A percentile compares a stretch with the other conserved stretches of the same genome.
Conservation (phyloP, 1,284 basidiomycete genomes). For the Puccinia polysora region DNA sequence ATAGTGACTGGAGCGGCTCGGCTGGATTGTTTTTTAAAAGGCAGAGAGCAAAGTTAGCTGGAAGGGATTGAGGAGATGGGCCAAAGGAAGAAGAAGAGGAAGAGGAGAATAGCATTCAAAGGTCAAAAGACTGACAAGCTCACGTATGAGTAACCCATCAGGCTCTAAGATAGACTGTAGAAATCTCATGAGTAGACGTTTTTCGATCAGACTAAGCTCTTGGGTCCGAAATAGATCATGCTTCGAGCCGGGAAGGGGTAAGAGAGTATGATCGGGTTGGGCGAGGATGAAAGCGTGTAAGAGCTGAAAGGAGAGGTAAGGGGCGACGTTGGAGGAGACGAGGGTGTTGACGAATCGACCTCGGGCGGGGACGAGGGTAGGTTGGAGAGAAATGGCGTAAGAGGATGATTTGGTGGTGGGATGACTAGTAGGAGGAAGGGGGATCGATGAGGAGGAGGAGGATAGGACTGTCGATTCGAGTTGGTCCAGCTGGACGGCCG, state of each 20-base stretch:
- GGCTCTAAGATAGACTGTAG: conserved; percentile 15
- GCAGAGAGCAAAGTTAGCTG: background rate
- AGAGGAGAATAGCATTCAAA: background rate
- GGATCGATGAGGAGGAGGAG: background rate
- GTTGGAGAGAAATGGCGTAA: conserved; percentile 8
- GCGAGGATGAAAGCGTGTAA: conserved; percentile 22
- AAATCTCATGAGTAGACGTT: conserved; percentile 29
- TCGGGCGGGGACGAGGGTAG: conserved; percentile 10
- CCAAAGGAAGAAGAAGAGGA: background rate
- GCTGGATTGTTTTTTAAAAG: background rate
- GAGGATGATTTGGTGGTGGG: background rate
- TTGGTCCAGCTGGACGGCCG: background rate
- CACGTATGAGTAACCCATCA: conserved; percentile 4
- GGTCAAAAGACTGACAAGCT: conserved; percentile 17
- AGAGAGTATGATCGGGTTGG: background rate
- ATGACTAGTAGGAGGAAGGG: background rate
- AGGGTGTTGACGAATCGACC: conserved; percentile 13
- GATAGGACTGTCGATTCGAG: background rate
- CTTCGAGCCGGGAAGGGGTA: conserved; percentile 23
- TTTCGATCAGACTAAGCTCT: conserved; percentile 4
- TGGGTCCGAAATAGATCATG: conserved; percentile 13
- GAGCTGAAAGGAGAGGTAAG: conserved; percentile 20
- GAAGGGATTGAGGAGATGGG: background rate
- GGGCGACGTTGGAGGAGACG: conserved; percentile 12
- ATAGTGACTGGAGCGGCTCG: background rate